A percentile compares a stretch with the other conserved stretches of the same genome.
Evolutionary conservation across 306 rosid species (phyloP).

Genomic region (barrel medic (Medicago truncatula)): MtrunA17r5.0-ANR NC_053048.1:49544001-49544500

Average conservation of each 20-base stretch:
- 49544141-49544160: conserved; percentile 21
- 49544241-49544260: conserved; percentile 84
- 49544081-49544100: conserved; percentile 27
- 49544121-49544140: conserved; percentile 13
- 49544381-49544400: conserved; percentile 6
- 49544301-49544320: conserved; percentile 52
- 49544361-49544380: conserved; percentile 23
- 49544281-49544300: conserved; percentile 89
- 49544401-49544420: conserved; percentile 34
- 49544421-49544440: conserved; percentile 1
- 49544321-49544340: conserved; percentile 34
- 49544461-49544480: conserved; percentile 30
- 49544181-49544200: conserved; percentile 92
- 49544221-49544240: conserved; percentile 92
- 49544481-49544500: conserved; percentile 26
- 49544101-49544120: neutral
- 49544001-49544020: conserved; percentile 76
- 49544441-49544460: conserved; percentile 19
- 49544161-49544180: conserved; percentile 99
- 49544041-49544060: conserved; percentile 87
- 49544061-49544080: conserved; percentile 31
- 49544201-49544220: conserved; percentile 90
- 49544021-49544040: conserved; percentile 99
- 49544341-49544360: conserved; percentile 13
- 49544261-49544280: conserved; percentile 89